A percentile compares a stretch with the other conserved stretches of the same genome.
Conservation (phyloP, 2,329 filamentous ascomycete species). For the Aaosphaeria arxii region DNA sequence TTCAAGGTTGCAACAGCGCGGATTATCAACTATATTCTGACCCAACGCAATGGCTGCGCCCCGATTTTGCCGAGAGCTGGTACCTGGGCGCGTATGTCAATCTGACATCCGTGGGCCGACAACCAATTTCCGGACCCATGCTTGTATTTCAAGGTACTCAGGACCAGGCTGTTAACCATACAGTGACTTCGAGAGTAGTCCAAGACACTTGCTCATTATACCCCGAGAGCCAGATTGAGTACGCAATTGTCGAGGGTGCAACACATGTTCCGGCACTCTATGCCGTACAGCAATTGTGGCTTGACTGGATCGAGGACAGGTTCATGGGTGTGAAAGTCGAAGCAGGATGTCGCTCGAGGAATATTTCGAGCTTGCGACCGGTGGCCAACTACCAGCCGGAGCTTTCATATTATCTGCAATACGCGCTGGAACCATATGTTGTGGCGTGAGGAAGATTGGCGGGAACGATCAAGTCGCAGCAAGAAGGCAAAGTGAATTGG, state of each 20-base stretch:
- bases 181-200: neutral
- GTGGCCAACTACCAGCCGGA: slow-evolving; percentile 3
- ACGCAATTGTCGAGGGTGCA: slow-evolving; percentile 18
- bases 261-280: slow-evolving; percentile 27
- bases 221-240: slow-evolving; percentile 16
- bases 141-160: slow-evolving; percentile 1
- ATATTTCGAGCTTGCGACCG: neutral
- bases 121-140: slow-evolving; percentile 4
- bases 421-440: slow-evolving; percentile 1
- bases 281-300: slow-evolving; percentile 26
- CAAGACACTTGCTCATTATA: slow-evolving; percentile 4
- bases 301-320: slow-evolving; percentile 26
- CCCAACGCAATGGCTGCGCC: neutral
- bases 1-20: slow-evolving; percentile 2
- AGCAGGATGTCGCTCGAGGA: slow-evolving; percentile 9
- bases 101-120: neutral
- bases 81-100: slow-evolving; percentile 1
- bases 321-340: slow-evolving; percentile 13
- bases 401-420: slow-evolving; percentile 1
- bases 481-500: no score
- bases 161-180: neutral
- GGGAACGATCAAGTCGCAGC: no score
- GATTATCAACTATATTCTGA: neutral
- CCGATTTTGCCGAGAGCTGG: neutral
- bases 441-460: neutral